Evolutionary conservation across 2,329 filamentous ascomycete genomes (phyloP), one percentile per base, ranked within the genome.

Genomic region (Plectosphaerella cucumerina): DNA sequence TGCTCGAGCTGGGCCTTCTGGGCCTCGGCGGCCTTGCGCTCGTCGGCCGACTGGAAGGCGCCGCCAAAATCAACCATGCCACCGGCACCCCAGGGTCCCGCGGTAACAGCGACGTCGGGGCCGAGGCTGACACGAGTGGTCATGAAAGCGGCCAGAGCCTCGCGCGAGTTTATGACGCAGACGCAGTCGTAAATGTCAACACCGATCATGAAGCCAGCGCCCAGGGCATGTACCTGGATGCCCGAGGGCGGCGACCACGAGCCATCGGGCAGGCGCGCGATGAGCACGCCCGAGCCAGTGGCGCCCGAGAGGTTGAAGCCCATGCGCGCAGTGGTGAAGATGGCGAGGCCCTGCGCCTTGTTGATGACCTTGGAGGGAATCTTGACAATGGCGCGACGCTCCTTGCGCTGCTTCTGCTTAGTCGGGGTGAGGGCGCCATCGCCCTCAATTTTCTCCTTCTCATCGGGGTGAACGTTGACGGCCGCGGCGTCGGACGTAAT

Each of bases 111-210:
- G 33, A 95, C 73, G 62, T 94, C 89, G 34, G 86, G 86, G 3
- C 90, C 90, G 1, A 96, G 70, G 1, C 87, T 92, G 56, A 89
- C 84, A 14, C 90, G 81, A 1, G 89, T 77, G 52, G 82, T 83
- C 53, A 86, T 87, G 66, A 95, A 95, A 0, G 88, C 87, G 15
- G 87, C 81, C 41, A 95, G 73, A 0, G 90, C 90, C 58, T 88
- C 80, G 41, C 81, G 76, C 4, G 81, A 88, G 70, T 95, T 95
- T 67, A 96, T 91, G 34, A 95, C 87, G 21, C 91, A 83, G 3
- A 96, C 89, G 59, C 89, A 94, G 65, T 95, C 90, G 70, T 94
- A 95, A 23, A 95, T 90, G 65, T 95, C 90, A 12, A 93, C 80
- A 12, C 90, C 90, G 1, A 89, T 81, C 53, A 93, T 77, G 63